These are phyloP conservation scores for Talaromyces sp. DNA, from an alignment of 2,329 filamentous ascomycete species.

Conservation along the genomic window DNA sequence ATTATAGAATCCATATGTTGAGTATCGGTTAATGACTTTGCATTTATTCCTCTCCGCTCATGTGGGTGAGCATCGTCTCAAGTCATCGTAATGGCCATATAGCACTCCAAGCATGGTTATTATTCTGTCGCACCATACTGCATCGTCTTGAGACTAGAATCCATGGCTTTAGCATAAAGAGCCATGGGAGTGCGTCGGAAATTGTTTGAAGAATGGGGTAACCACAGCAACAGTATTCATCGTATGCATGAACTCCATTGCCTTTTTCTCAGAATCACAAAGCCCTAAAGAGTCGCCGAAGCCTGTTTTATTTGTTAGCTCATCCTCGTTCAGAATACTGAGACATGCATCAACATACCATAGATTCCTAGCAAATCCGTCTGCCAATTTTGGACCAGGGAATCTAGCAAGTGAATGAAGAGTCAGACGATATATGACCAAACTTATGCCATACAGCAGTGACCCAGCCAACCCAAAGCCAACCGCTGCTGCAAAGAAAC, in stretches of 20 bases:
- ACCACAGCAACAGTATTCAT: background rate
- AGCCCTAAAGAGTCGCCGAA: background rate
- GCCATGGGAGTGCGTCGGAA: background rate
- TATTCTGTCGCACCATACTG: background rate
- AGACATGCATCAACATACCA: background rate
- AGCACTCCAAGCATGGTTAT: background rate
- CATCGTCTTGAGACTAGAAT: background rate
- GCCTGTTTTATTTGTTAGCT: too few species aligned
- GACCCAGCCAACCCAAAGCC: background rate
- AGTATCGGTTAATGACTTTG: background rate
- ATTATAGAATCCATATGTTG: background rate
- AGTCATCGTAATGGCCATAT: background rate
- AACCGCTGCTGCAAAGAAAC: too few species aligned
- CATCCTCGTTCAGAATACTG: too few species aligned
- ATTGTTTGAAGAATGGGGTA: background rate
- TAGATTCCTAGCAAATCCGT: constrained; percentile 18
- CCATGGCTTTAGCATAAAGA: background rate
- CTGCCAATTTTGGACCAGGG: constrained; percentile 22
- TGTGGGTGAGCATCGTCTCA: background rate
- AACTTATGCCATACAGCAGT: background rate
- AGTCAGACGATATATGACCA: background rate
- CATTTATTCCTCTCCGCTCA: background rate
- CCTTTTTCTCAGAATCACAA: background rate
- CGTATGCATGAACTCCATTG: background rate
- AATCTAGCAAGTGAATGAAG: constrained; percentile 20